Evolutionary conservation across 192 early-diverging fungal species (phyloP), one percentile per base, ranked within the genome.

Genomic region (Allomyces javanicus): DNA sequence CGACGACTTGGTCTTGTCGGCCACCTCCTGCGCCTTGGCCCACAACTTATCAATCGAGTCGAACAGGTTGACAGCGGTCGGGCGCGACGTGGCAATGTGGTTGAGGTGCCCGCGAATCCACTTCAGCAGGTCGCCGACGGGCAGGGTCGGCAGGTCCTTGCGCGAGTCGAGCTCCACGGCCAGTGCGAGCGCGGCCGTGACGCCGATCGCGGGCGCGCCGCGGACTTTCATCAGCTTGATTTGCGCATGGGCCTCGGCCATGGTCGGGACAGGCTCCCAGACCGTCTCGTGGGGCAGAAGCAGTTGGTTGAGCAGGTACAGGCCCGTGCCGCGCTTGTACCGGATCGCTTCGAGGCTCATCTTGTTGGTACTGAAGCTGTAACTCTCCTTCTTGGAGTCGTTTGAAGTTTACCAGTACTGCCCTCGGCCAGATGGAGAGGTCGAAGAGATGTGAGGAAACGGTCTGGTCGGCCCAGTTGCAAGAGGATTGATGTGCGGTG

Each of bases 41-140:
- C 67, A 67, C 55, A 86, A 62, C 66, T 82, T 82, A 12, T 70
- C 65, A 1, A 86, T 86, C 22, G 94, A 91, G 68, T 94, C 92
- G 73, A 94, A 94, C 44, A 98, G 78, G 71, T 98, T 96, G 68
- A 98, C 93, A 7, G 93, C 96, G 0, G 96, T 98, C 2, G 93
- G 96, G 1, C 96, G 86, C 44, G 93, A 92, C 12, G 88, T 92
- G 66, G 83, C 81, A n/a, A 92, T 76, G 68, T 87, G 91, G 62
- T 84, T 85, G 40, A 94, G 81, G 23, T 82, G 81, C 4, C 44
- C 45, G 24, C 68, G 25, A 44, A 96, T 76, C 65, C 83, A 86
- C 17, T 68, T 58, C 9, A 72, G 69, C 1, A 80, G 85, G 4
- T 72, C 65, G 1, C 70, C 66, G 24, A 77, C 72, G 25, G 77